These are phyloP conservation scores for Apiotrichum gracile DNA, from an alignment of 1,284 basidiomycete genomes.

Conservation along the genomic window DNA sequence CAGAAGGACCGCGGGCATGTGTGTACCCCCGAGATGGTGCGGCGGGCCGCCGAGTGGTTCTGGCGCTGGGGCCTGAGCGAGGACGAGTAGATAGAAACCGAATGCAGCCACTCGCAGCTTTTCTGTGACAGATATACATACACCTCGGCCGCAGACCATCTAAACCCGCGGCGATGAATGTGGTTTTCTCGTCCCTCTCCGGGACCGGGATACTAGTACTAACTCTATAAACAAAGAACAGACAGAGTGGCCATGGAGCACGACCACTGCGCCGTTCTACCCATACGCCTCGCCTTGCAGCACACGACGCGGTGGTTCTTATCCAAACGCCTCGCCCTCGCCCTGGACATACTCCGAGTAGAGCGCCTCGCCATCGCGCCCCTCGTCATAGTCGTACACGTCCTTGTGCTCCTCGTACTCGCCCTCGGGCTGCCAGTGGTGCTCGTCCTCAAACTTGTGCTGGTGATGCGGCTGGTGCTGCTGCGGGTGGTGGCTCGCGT, in stretches of 20 bases:
- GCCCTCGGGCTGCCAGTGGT: slow-evolving; percentile 1
- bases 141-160: too few species aligned
- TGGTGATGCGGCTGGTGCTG: not conserved
- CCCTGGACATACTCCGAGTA: slow-evolving; percentile 20
- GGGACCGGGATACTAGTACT: too few species aligned
- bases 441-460: not conserved
- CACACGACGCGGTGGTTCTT: too few species aligned
- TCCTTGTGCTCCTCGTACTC: not conserved
- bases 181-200: too few species aligned
- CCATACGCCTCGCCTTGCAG: too few species aligned
- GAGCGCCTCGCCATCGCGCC: slow-evolving; percentile 10
- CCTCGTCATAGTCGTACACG: slow-evolving; percentile 8
- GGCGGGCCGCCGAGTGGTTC: slow-evolving; percentile 1
- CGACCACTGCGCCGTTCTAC: too few species aligned
- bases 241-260: not conserved
- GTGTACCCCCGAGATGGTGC: slow-evolving; percentile 4
- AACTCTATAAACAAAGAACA: too few species aligned
- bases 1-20: slow-evolving; percentile 1
- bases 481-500: not conserved
- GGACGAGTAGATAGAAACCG: not conserved
- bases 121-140: too few species aligned
- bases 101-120: too few species aligned
- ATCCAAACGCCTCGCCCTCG: slow-evolving; percentile 15
- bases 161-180: too few species aligned
- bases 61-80: slow-evolving; percentile 5